Conservation (phyloP, 768 basidiomycete genomes). For the Hygrophorus russula region DNA sequence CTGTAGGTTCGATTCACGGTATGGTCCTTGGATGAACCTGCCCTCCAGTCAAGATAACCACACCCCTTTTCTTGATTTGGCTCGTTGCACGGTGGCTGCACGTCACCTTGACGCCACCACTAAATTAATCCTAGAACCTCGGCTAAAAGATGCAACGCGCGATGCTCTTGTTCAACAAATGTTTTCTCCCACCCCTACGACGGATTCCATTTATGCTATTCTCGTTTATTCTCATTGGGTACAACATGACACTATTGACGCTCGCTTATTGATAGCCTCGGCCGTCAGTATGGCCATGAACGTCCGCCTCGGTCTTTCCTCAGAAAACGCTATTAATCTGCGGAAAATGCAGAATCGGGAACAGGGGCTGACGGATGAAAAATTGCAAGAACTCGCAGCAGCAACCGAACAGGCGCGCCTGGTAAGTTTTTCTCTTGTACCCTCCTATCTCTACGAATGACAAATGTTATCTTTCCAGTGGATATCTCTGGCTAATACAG, state of each 20-base stretch:
- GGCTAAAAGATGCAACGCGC: slow-evolving; percentile 29
- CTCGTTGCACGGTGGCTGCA: slow-evolving; percentile 34
- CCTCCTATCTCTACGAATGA: neutral
- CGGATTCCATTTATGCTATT: slow-evolving; percentile 29
- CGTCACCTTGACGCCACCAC: slow-evolving; percentile 27
- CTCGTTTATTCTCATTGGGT: slow-evolving; percentile 29
- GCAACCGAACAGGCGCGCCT: slow-evolving; percentile 25
- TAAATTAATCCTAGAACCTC: slow-evolving; percentile 24
- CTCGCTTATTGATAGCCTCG: slow-evolving; percentile 25
- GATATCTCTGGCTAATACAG: slow-evolving; percentile 25
- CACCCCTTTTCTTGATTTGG: slow-evolving; percentile 26
- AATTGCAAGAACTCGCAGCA: slow-evolving; percentile 19
- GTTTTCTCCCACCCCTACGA: slow-evolving; percentile 29
- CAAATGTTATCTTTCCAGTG: slow-evolving; percentile 18
- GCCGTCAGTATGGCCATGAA: slow-evolving; percentile 39
- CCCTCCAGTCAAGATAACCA: slow-evolving; percentile 20
- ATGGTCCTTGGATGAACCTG: slow-evolving; percentile 32
- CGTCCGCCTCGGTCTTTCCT: slow-evolving; percentile 26
- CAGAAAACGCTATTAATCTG: slow-evolving; percentile 19
- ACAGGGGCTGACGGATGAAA: slow-evolving; percentile 9
- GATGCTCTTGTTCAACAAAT: slow-evolving; percentile 26
- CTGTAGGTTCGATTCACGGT: slow-evolving; percentile 29
- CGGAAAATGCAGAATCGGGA: slow-evolving; percentile 16
- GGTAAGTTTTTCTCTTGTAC: slow-evolving; percentile 15
- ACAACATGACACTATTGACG: slow-evolving; percentile 22